A percentile compares a stretch with the other conserved stretches of the same genome.
These are phyloP conservation scores for Venturia nashicola DNA, from an alignment of 2,329 filamentous ascomycete species.

Conservation along the genomic window DNA sequence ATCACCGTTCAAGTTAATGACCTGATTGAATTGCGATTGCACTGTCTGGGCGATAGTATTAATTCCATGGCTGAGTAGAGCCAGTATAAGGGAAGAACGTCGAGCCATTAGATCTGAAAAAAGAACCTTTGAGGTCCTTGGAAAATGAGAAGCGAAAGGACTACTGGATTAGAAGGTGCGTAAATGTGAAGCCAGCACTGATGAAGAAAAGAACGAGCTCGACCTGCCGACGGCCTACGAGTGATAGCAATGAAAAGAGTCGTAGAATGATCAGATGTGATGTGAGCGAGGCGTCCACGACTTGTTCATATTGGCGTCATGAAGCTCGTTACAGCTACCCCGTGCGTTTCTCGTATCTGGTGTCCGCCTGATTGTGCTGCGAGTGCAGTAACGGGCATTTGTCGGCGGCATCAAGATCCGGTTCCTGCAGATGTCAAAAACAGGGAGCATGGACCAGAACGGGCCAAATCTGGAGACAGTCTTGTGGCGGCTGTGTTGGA, in stretches of 20 bases:
- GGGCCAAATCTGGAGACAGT: neutral
- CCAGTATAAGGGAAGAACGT: conserved; percentile 3
- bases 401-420: neutral
- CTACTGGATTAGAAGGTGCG: neutral
- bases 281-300: neutral
- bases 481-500: neutral
- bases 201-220: conserved; percentile 1
- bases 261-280: neutral
- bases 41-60: conserved; percentile 19
- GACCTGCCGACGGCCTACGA: conserved; percentile 3
- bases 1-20: conserved; percentile 27
- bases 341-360: neutral
- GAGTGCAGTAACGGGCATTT: neutral
- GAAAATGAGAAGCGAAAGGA: neutral
- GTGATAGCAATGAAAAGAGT: neutral
- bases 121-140: neutral
- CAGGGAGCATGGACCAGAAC: neutral
- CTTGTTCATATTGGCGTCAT: conserved; percentile 5
- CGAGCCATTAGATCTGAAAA: conserved; percentile 1
- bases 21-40: conserved; percentile 24
- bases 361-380: neutral
- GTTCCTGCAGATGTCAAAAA: neutral
- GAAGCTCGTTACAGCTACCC: neutral
- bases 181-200: neutral
- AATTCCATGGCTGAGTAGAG: conserved; percentile 4